phyloP scores from a whole-genome alignment of 768 basidiomycete species.

The Amanita phalloides region DNA sequence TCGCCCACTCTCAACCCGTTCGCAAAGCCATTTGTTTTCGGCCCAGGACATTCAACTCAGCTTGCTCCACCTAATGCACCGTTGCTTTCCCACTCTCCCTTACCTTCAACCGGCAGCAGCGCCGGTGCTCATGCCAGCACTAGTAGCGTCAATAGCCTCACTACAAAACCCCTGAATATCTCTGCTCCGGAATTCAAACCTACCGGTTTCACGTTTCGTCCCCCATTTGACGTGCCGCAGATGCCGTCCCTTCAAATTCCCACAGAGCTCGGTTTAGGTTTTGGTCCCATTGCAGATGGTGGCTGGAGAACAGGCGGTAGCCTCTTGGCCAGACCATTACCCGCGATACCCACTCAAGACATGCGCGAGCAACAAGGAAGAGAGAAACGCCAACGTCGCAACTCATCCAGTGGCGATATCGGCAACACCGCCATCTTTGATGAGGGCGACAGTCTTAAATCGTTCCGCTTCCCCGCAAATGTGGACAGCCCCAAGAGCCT shows the following conservation, averaged over 20 bases:
- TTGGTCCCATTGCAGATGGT: slow-evolving; percentile 8
- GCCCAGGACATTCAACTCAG: slow-evolving; percentile 24
- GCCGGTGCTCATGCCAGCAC: background rate
- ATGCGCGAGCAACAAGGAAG: slow-evolving; percentile 42
- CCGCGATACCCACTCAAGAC: slow-evolving; percentile 9
- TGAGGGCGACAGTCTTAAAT: slow-evolving; percentile 57
- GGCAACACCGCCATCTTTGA: slow-evolving; percentile 13
- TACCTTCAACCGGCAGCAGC: slow-evolving; percentile 27
- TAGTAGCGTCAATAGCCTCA: background rate
- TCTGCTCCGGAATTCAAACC: slow-evolving; percentile 80
- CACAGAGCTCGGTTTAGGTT: slow-evolving; percentile 13
- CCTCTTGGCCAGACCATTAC: slow-evolving; percentile 16
- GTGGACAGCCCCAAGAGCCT: slow-evolving; percentile 38
- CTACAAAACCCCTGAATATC: slow-evolving; percentile 66
- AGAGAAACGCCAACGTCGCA: slow-evolving; percentile 67
- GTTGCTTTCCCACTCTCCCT: slow-evolving; percentile 25
- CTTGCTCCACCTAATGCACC: slow-evolving; percentile 21
- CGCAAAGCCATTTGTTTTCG: slow-evolving; percentile 82
- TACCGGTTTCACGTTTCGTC: slow-evolving; percentile 64
- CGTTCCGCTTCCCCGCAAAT: slow-evolving; percentile 65
- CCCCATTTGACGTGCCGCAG: slow-evolving; percentile 54
- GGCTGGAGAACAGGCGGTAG: background rate
- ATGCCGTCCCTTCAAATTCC: slow-evolving; percentile 26
- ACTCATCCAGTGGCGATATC: slow-evolving; percentile 25
- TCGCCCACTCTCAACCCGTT: slow-evolving; percentile 52